These are phyloP conservation scores for Tricholoma furcatifolium DNA, from an alignment of 768 basidiomycete species.

Conservation along the genomic window DNA sequence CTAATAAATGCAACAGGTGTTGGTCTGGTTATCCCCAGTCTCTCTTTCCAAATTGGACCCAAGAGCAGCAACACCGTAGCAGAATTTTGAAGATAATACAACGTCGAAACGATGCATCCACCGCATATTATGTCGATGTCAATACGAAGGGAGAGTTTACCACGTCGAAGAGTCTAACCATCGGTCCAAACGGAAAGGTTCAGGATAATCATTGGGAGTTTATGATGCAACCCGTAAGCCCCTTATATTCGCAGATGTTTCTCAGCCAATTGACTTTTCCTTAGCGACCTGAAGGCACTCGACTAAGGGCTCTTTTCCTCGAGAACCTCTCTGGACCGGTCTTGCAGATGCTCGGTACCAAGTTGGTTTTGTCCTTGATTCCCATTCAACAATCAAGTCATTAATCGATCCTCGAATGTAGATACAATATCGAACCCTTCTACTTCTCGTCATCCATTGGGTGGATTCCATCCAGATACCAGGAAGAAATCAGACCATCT, in stretches of 20 bases:
- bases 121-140: constrained; percentile 41
- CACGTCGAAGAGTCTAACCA: constrained; percentile 16
- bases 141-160: constrained; percentile 32
- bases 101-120: constrained; percentile 22
- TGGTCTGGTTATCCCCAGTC: constrained; percentile 49
- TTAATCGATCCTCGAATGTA: constrained; percentile 2
- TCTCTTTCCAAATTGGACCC: constrained; percentile 56
- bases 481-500: constrained; percentile 35
- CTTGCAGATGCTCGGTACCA: constrained; percentile 54
- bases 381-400: no score
- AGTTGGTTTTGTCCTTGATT: constrained; percentile 19
- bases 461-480: constrained; percentile 61
- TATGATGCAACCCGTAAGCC: constrained; percentile 29
- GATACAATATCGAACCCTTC: constrained; percentile 60
- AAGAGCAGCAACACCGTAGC: constrained; percentile 38
- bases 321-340: constrained; percentile 49
- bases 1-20: constrained; percentile 22
- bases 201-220: constrained; percentile 33
- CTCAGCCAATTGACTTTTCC: not conserved
- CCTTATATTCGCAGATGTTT: not conserved
- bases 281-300: constrained; percentile 31
- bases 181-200: constrained; percentile 21
- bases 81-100: constrained; percentile 30
- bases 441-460: constrained; percentile 62
- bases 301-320: constrained; percentile 49